Evolutionary conservation across 1,284 basidiomycete genomes (phyloP).

Genomic region (Psilocybe mexicana): DNA sequence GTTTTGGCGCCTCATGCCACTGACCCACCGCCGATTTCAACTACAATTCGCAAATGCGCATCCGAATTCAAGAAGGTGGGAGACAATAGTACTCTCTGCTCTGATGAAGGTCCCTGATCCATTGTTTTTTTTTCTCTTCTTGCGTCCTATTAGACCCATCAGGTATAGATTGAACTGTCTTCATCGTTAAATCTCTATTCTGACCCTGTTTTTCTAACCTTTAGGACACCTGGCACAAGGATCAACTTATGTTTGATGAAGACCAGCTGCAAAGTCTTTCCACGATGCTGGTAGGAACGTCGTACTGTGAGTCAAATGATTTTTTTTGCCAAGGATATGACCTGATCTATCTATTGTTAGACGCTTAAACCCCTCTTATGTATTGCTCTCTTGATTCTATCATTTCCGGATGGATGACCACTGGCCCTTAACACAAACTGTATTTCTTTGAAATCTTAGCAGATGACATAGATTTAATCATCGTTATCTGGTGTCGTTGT

Average conservation of each 20-base stretch:
- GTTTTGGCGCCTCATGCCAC: conserved; percentile 82
- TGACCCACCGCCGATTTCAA: conserved; percentile 90
- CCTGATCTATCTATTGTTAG: neutral
- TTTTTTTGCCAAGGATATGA: neutral
- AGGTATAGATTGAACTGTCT: conserved; percentile 41
- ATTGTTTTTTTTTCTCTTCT: conserved; percentile 8
- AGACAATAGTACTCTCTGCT: conserved; percentile 14
- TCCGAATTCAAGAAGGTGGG: conserved; percentile 85
- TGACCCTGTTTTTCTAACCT: conserved; percentile 11
- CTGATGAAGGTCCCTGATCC: conserved; percentile 1
- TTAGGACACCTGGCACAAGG: conserved; percentile 91
- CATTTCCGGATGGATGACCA: neutral
- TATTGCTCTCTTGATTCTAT: neutral
- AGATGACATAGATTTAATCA: neutral
- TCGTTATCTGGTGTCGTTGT: neutral
- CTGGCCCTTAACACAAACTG: neutral
- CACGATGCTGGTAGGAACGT: conserved; percentile 88
- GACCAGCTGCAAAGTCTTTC: conserved; percentile 88
- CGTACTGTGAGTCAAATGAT: conserved; percentile 68
- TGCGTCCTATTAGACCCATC: conserved; percentile 56
- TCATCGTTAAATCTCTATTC: conserved; percentile 6
- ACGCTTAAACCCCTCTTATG: conserved; percentile 1
- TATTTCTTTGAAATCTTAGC: neutral
- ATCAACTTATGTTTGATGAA: conserved; percentile 87
- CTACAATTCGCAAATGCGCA: conserved; percentile 86